Evolutionary conservation across 495 filamentous ascomycete species (phyloP), one percentile per base, ranked within the genome.

Genomic region (Xylaria castorea): DNA sequence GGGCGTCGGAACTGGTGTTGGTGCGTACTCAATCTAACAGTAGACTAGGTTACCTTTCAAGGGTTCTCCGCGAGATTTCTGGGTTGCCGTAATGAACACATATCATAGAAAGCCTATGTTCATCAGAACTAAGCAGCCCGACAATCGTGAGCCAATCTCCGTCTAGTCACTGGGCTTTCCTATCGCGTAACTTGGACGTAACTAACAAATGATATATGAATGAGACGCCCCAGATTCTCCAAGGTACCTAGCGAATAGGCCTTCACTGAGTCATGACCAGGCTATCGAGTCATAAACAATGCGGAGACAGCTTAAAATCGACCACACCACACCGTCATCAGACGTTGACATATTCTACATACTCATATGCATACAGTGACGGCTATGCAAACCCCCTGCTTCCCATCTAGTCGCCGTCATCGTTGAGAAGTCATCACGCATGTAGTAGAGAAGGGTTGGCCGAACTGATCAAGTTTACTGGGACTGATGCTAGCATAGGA

Each of bases 111-210:
- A 4, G 27, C 4, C 7, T 27, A 9, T 46, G 20, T 27, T 44
- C 2, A 16, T 14, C 3, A 64, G 16, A 36, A 18, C 27, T 34
- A 58, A 30, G 51, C 5, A 57, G 0, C 38, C 38, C 8, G 34
- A 2, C 20, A 1, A 11, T n/a, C 4, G 14, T 22, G 34, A 63
- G 36, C 32, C 25, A 34, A 48, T 48, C 14, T 44, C 3, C 38
- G 3, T 44, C 61, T 6, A 2, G 5, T 25, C 30, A 61, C 58
- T 22, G 27, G n/a, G 12, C 18, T 44, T 64, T 64, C 38, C 44
- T 11, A 34, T 64, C 61, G 22, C 38, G 38, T 44, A 64, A 64
- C 61, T 64, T 20, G 61, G 16, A 44, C 22, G 61, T 64, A 44
- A 64, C 38, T 11, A 20, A 44, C 61, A n/a, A 42, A 44, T 64